These are phyloP conservation scores for Hygrocybe coccinea DNA, from an alignment of 768 basidiomycete species.

Conservation along the genomic window DNA sequence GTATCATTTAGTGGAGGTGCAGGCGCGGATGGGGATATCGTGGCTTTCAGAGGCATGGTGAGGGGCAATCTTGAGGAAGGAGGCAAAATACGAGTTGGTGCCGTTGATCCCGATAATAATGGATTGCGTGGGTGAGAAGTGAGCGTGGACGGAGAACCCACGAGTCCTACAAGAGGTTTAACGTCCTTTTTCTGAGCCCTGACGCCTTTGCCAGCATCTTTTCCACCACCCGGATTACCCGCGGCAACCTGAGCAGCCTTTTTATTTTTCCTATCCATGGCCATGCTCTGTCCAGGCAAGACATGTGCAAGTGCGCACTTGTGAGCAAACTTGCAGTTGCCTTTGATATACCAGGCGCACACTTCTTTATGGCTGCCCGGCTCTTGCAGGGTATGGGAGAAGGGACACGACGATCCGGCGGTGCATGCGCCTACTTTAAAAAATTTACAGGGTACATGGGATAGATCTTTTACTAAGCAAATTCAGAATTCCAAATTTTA, in stretches of 20 bases:
- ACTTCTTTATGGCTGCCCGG: slow-evolving; percentile 76
- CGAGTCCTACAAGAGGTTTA: slow-evolving; percentile 21
- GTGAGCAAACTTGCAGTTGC: slow-evolving; percentile 67
- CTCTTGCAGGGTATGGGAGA: slow-evolving; percentile 74
- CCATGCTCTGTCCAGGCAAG: slow-evolving; percentile 88
- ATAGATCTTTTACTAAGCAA: slow-evolving; percentile 71
- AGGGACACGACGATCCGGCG: slow-evolving; percentile 91
- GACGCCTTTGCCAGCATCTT: slow-evolving; percentile 28
- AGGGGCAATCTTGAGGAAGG: slow-evolving; percentile 54
- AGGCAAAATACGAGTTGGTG: slow-evolving; percentile 51
- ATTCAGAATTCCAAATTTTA: slow-evolving; percentile 6
- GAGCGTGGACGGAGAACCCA: slow-evolving; percentile 1
- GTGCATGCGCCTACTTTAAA: slow-evolving; percentile 93
- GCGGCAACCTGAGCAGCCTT: slow-evolving; percentile 75
- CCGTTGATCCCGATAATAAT: slow-evolving; percentile 56
- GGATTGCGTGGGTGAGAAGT: slow-evolving; percentile 32
- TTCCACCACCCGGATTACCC: slow-evolving; percentile 36
- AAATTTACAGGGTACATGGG: slow-evolving; percentile 97
- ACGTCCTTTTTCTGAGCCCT: slow-evolving; percentile 34
- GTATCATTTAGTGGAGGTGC: slow-evolving; percentile 73
- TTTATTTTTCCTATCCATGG: slow-evolving; percentile 98
- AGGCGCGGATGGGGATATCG: slow-evolving; percentile 71
- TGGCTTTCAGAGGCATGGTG: slow-evolving; percentile 64
- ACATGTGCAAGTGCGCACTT: slow-evolving; percentile 94
- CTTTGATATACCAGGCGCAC: slow-evolving; percentile 90